phyloP scores from a whole-genome alignment of 2,329 filamentous ascomycete species.

The Fusarium musae region DNA sequence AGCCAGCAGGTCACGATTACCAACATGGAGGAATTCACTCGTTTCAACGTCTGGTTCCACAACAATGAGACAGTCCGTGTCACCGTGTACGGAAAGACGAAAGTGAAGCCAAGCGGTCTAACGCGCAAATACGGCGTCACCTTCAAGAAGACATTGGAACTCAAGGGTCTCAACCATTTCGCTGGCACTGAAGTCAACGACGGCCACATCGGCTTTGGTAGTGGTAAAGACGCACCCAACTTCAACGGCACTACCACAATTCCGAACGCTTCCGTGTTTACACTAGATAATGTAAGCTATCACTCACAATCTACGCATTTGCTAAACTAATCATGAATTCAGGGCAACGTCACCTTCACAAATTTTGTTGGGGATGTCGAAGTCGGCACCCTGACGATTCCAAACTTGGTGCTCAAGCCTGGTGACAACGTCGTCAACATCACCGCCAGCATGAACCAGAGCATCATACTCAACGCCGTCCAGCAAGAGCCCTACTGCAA shows the following conservation, averaged over 20 bases:
- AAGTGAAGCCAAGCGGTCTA: slow-evolving; percentile 62
- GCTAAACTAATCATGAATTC: slow-evolving; percentile 6
- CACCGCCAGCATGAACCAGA: slow-evolving; percentile 64
- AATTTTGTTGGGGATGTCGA: slow-evolving; percentile 63
- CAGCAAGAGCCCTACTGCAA: slow-evolving; percentile 62
- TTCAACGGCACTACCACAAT: slow-evolving; percentile 69
- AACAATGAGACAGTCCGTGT: slow-evolving; percentile 62
- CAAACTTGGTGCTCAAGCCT: slow-evolving; percentile 67
- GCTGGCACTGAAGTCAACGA: slow-evolving; percentile 63
- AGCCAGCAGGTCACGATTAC: slow-evolving; percentile 60
- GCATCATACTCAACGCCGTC: slow-evolving; percentile 54
- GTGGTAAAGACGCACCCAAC: slow-evolving; percentile 62
- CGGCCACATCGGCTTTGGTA: slow-evolving; percentile 57
- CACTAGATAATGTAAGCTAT: slow-evolving; percentile 69
- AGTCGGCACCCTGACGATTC: slow-evolving; percentile 67
- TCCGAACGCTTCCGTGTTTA: slow-evolving; percentile 72
- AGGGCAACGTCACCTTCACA: slow-evolving; percentile 72
- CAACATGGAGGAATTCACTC: slow-evolving; percentile 60
- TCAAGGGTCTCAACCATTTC: slow-evolving; percentile 66
- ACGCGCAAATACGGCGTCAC: slow-evolving; percentile 59
- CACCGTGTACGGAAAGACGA: slow-evolving; percentile 63
- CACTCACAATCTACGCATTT: background rate
- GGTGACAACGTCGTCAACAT: slow-evolving; percentile 68
- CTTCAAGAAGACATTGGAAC: slow-evolving; percentile 65
- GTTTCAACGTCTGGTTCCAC: slow-evolving; percentile 66